phyloP scores from a whole-genome alignment of 1,284 basidiomycete genomes.

The Pascua guehoae region DNA sequence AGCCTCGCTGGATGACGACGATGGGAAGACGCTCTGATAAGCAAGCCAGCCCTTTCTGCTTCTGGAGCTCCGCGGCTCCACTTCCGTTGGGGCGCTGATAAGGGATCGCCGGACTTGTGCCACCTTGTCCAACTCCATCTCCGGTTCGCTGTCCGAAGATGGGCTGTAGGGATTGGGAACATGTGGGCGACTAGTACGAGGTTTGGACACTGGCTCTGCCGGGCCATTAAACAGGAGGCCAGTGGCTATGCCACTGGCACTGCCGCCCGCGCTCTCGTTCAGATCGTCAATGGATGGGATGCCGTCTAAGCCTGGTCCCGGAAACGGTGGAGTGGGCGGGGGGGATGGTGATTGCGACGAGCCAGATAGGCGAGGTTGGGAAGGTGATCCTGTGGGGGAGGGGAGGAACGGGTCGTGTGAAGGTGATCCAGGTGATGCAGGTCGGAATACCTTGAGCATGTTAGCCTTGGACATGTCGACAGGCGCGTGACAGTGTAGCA shows the following conservation, averaged over 20 bases:
- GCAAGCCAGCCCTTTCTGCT: constrained; percentile 47
- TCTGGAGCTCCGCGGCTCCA: constrained; percentile 3
- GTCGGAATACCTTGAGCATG: constrained; percentile 35
- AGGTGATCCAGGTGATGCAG: constrained; percentile 35
- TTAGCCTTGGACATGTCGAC: not conserved
- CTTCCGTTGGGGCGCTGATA: constrained; percentile 1
- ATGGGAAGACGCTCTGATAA: constrained; percentile 49
- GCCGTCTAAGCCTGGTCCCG: constrained; percentile 38
- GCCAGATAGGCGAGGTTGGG: constrained; percentile 31
- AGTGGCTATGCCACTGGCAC: constrained; percentile 24
- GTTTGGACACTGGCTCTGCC: not conserved
- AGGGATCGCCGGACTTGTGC: constrained; percentile 32
- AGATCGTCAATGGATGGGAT: constrained; percentile 40
- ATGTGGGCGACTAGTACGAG: not conserved
- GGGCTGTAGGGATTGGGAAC: constrained; percentile 42
- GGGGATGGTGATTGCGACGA: constrained; percentile 26
- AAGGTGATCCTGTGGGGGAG: constrained; percentile 31
- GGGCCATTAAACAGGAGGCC: constrained; percentile 29
- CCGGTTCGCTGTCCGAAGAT: constrained; percentile 33
- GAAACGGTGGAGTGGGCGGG: constrained; percentile 39
- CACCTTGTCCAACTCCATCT: constrained; percentile 36
- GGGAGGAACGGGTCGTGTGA: constrained; percentile 43
- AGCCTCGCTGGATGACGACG: constrained; percentile 34
- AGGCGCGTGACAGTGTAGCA: not conserved
- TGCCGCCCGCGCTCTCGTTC: constrained; percentile 3